Base-by-base conservation (phyloP, 2,329 filamentous ascomycete species). In the Aureobasidium zeae region DNA sequence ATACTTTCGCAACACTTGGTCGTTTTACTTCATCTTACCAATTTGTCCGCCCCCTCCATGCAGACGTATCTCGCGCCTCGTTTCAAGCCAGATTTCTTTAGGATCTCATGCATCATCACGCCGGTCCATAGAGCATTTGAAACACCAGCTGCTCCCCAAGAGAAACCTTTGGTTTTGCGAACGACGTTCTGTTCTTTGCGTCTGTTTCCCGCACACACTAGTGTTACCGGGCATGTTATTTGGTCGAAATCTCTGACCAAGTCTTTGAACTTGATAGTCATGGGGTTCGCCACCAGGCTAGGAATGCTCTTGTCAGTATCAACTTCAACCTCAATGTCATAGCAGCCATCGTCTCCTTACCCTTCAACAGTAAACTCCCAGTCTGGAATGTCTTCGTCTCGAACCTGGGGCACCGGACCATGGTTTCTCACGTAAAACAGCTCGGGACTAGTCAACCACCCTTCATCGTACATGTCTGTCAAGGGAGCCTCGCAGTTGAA, bases 351-450 rank as follows among this genome's bases (percentile, higher is more conserved):
- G n/a, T n/a, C 4, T 7, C 11, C 41, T 31, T 34, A 48, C 47
- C 87, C 88, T 64, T 93, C 85, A 19, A 95, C 72, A 1, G 77
- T 78, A 46, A 94, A 83, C 45, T 85, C 76, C 88, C 88, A 95
- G 53, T 82, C 74, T 30, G 79, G 73, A 46, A 86, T 77, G 3
- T 84, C 77, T 17, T 76, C 68, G 51, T 93, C 84, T 7, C 73
- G 69, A 13, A 91, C 83, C 44, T 75, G 67, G 1, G 87, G 88
- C 6, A 94, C 87, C 0, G 78, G 68, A 11, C 88, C 88, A 67
- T 95, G 88, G 56, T 94, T 95, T 25, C 88, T 72, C 7, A 95
- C 88, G 60, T 93, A 95, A 64, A 94, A 91, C 1, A 95, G 69
- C 53, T 94, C 83, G 10, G 86, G 83, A 28, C 81, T 85, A 1